Conservation (phyloP, 2,329 filamentous ascomycete genomes). For the Hypoxylon sp. region DNA sequence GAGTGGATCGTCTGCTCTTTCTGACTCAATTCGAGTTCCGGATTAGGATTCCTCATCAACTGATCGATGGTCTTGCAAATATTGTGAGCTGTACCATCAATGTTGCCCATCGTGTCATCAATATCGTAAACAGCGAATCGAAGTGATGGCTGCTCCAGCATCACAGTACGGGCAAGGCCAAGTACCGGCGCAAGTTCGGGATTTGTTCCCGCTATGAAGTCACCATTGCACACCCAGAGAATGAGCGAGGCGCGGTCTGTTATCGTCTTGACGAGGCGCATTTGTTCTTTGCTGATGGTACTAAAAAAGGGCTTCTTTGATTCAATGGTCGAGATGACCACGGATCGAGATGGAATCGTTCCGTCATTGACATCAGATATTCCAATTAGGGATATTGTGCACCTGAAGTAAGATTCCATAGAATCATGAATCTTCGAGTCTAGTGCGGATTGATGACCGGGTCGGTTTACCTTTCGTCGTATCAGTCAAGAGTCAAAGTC, state of each 20-base stretch:
- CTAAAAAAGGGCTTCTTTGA: neutral
- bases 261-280: neutral
- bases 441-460: neutral
- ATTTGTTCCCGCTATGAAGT: neutral
- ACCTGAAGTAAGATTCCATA: neutral
- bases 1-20: neutral
- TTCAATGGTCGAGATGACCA: neutral
- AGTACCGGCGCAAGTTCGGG: neutral
- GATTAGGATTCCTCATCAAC: neutral
- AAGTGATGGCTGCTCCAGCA: conserved; percentile 1
- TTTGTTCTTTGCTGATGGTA: neutral
- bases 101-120: neutral
- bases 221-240: neutral
- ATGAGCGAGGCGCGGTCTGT: neutral
- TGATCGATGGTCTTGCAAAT: neutral
- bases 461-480: neutral
- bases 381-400: neutral
- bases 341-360: neutral
- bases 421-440: neutral
- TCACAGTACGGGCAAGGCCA: neutral
- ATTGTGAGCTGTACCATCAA: neutral
- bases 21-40: neutral
- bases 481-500: neutral
- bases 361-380: neutral
- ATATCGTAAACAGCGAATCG: neutral